Conservation (phyloP, 2,329 filamentous ascomycete species). For the Sporothrix schenckii region DNA sequence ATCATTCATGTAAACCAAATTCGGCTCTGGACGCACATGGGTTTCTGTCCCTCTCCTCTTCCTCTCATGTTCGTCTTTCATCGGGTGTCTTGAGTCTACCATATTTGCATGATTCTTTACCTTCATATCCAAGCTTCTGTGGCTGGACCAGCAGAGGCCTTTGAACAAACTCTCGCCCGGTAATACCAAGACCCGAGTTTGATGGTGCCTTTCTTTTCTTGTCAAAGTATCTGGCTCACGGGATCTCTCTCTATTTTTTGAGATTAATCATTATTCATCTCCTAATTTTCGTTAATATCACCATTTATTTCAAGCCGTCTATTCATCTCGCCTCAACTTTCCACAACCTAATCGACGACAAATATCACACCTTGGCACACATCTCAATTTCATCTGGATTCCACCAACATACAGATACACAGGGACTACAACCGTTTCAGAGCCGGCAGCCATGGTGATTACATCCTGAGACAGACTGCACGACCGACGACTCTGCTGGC, state of each 20-base stretch:
- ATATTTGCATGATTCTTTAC: not conserved
- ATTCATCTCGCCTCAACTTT: not conserved
- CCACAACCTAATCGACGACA: not conserved
- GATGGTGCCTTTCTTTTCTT: not conserved
- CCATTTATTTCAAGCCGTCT: not conserved
- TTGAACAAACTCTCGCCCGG: not conserved
- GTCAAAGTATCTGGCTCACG: not conserved
- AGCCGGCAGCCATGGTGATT: not conserved
- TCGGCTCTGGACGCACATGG: slow-evolving; percentile 7
- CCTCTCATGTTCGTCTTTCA: not conserved
- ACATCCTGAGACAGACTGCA: not conserved
- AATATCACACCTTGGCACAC: not conserved
- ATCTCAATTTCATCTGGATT: not conserved
- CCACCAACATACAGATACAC: not conserved
- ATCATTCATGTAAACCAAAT: slow-evolving; percentile 30
- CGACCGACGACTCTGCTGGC: slow-evolving; percentile 6
- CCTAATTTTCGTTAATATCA: not conserved
- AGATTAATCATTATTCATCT: not conserved
- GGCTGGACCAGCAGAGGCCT: slow-evolving; percentile 14
- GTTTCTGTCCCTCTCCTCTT: not conserved
- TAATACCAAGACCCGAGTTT: slow-evolving; percentile 15
- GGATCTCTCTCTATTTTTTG: not conserved
- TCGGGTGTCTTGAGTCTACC: not conserved
- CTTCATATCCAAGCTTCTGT: not conserved
- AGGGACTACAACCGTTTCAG: not conserved